These are phyloP conservation scores for Paspalum vaginatum DNA, from an alignment of 176 grass and related monocot species.

Conservation along the genomic window DNA sequence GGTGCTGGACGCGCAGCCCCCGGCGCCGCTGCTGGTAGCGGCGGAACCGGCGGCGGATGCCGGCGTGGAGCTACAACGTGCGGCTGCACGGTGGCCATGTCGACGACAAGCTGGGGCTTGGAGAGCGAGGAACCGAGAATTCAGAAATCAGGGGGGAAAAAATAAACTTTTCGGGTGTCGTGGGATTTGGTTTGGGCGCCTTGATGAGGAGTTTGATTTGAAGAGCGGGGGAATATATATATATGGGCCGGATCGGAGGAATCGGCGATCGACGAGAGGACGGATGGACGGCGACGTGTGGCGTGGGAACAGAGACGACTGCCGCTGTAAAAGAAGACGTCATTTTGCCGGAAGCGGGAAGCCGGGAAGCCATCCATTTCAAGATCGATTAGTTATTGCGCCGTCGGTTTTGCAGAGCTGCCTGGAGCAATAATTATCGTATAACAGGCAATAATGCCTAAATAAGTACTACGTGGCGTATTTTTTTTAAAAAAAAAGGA, in stretches of 20 bases:
- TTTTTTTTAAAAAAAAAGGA: too few species aligned
- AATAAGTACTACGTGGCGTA: too few species aligned
- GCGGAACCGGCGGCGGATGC: not conserved
- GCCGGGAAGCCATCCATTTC: too few species aligned
- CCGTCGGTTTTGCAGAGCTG: too few species aligned
- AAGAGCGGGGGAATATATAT: not conserved
- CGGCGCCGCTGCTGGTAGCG: not conserved
- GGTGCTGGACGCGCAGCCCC: not conserved
- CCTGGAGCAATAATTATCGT: too few species aligned
- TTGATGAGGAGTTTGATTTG: not conserved
- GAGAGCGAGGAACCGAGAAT: not conserved
- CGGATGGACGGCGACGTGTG: too few species aligned
- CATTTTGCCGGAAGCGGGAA: too few species aligned
- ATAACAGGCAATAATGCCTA: too few species aligned
- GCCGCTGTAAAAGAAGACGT: too few species aligned
- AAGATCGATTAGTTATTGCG: too few species aligned
- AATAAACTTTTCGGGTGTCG: not conserved
- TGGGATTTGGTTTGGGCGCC: not conserved
- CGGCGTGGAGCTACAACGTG: not conserved
- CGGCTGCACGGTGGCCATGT: constrained; percentile 44
- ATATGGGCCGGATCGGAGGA: not conserved
- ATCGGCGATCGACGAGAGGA: too few species aligned
- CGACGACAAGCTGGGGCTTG: not conserved
- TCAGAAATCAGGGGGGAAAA: not conserved
- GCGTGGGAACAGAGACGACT: too few species aligned